A percentile compares a stretch with the other conserved stretches of the same genome.
phyloP scores from a whole-genome alignment of 371 early-diverging fungal genomes.

The Chytridium lagenaria region DNA sequence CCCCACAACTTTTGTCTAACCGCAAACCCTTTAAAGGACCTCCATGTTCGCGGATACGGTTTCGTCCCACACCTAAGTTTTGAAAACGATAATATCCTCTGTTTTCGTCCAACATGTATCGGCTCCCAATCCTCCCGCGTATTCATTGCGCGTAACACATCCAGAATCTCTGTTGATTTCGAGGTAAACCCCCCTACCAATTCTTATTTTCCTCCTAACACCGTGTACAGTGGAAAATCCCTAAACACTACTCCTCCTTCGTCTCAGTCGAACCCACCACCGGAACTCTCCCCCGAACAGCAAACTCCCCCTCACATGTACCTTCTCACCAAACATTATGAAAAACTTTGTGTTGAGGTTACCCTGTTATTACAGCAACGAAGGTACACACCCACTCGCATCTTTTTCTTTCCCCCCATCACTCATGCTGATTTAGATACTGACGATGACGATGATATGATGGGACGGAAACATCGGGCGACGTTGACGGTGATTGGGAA shows the following conservation, averaged over 20 bases:
- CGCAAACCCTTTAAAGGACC: constrained; percentile 39
- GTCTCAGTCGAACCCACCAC: constrained; percentile 46
- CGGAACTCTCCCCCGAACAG: constrained; percentile 45
- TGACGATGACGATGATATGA: background rate
- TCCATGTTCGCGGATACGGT: constrained; percentile 50
- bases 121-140: constrained; percentile 40
- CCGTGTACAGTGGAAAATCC: constrained; percentile 53
- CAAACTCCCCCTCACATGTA: constrained; percentile 36
- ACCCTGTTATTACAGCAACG: constrained; percentile 53
- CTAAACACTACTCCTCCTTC: constrained; percentile 42
- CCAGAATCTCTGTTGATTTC: constrained; percentile 44
- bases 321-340: constrained; percentile 45
- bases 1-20: constrained; percentile 15
- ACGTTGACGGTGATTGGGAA: constrained; percentile 50
- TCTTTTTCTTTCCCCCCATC: background rate
- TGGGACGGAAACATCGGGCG: constrained; percentile 15
- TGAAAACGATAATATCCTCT: constrained; percentile 43
- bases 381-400: constrained; percentile 4
- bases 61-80: constrained; percentile 46
- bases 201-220: background rate
- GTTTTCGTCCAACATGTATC: constrained; percentile 54
- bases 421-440: background rate
- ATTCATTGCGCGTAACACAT: constrained; percentile 44
- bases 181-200: constrained; percentile 31
- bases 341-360: constrained; percentile 45